A percentile compares a stretch with the other conserved stretches of the same genome.
Conservation (phyloP, 2,329 filamentous ascomycete species). For the Neopestalotiopsis sp. region DNA sequence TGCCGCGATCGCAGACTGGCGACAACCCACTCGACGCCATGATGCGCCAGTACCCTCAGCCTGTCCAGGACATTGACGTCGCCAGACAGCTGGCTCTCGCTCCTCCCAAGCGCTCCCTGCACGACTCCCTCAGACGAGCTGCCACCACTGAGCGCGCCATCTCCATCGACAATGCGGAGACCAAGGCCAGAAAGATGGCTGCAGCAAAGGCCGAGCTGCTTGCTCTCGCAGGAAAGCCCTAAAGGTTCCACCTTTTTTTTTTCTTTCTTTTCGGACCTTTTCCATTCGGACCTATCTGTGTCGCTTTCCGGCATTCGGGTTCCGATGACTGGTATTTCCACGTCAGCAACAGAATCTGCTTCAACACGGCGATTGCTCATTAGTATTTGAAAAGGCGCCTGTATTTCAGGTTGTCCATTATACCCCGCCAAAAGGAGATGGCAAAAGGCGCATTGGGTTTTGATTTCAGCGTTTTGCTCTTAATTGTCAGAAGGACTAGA, state of each 20-base stretch:
- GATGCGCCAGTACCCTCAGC: constrained; percentile 31
- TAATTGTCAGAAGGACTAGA: neutral
- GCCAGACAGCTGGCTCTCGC: constrained; percentile 35
- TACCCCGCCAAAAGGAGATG: constrained; percentile 21
- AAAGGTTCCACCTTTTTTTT: constrained; percentile 15
- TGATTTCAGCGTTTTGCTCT: constrained; percentile 17
- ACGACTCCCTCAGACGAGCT: constrained; percentile 34
- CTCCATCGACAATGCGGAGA: constrained; percentile 38
- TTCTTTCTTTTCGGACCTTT: neutral
- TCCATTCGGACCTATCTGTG: neutral
- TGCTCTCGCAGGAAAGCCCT: constrained; percentile 34
- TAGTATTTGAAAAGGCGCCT: constrained; percentile 1
- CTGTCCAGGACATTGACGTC: constrained; percentile 35
- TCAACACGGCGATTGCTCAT: neutral
- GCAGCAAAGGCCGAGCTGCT: constrained; percentile 54
- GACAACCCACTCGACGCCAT: constrained; percentile 35
- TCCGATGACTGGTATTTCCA: constrained; percentile 26
- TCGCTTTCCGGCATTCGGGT: constrained; percentile 31
- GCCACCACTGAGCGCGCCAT: constrained; percentile 21
- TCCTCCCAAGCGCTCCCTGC: constrained; percentile 34
- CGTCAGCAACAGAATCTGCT: constrained; percentile 8
- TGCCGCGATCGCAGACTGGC: constrained; percentile 13
- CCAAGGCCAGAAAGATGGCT: constrained; percentile 47
- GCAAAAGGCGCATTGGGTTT: constrained; percentile 26
- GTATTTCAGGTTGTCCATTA: constrained; percentile 26